Evolutionary conservation across 1,139 yeast genomes (phyloP).

Genomic region (Tardiomyces blankii): DNA sequence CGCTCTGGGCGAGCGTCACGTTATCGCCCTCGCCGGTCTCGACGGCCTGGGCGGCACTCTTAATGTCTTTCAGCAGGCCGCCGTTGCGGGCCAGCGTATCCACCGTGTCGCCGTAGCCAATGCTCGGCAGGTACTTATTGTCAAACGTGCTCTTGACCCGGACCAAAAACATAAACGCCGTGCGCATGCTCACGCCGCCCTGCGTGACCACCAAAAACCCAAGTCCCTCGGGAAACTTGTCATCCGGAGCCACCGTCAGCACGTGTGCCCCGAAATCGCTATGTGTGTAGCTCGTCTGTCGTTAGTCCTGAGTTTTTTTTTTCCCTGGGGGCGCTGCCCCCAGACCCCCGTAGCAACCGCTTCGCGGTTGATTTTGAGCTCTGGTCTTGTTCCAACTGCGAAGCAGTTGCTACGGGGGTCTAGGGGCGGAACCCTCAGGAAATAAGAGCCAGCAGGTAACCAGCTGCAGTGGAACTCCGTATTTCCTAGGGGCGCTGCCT

Average conservation of each 20-base stretch:
- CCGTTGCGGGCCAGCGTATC: conserved; percentile 3
- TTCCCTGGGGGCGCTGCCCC: no score
- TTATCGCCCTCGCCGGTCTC: conserved; percentile 18
- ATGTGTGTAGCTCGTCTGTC: conserved; percentile 22
- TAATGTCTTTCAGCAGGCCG: conserved; percentile 9
- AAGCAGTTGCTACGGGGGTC: no score
- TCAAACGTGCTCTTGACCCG: conserved; percentile 19
- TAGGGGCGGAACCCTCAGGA: no score
- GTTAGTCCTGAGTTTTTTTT: no score
- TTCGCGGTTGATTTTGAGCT: no score
- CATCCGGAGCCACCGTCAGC: conserved; percentile 18
- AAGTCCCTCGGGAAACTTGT: conserved; percentile 19
- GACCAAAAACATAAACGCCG: conserved; percentile 23
- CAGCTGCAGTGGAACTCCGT: no score
- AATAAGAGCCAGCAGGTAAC: no score
- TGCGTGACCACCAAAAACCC: conserved; percentile 22
- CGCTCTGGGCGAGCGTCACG: conserved; percentile 23
- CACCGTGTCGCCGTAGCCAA: conserved; percentile 6
- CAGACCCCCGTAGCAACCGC: no score
- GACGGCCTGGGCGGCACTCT: conserved; percentile 12
- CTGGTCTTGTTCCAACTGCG: no score
- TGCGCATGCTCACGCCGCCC: conserved; percentile 20
- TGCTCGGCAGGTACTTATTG: conserved; percentile 9
- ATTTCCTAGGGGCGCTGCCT: no score
- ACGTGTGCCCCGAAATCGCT: conserved; percentile 25